Base-by-base conservation (phyloP, 768 basidiomycete species). In the Suillus fuscotomentosus region DNA sequence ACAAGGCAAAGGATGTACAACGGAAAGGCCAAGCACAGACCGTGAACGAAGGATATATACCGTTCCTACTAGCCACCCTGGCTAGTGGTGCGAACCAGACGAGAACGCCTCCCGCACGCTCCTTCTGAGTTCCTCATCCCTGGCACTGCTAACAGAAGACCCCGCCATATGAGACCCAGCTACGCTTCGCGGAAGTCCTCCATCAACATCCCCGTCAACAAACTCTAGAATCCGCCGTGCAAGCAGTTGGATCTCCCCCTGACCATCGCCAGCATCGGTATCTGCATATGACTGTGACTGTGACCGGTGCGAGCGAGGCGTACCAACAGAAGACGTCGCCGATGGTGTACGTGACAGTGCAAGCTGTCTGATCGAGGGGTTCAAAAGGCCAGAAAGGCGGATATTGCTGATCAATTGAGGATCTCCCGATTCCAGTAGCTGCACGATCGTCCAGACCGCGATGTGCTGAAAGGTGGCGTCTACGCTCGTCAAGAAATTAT, bases 381-480 rank as follows among this genome's bases (percentile, higher is more conserved):
- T 85, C 65, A 99, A 82, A 62, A 93, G 80, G 63, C 79, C 83
- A 5, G 97, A 98, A 62, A 79, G 85, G 63, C 94, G 93, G 76
- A 99, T 95, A 79, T 92, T 96, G 77, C 87, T 91, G 65, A 91
- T 91, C 48, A 99, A 81, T 73, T 93, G 90, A 22, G 92, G 90
- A 76, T 99, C 95, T 66, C 94, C 92, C n/a, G 97, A 97, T 75
- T 99, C 97, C 34, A 99, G 83, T 24, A 99, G 80, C 73, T 99
- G 97, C 31, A 98, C 96, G 69, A 99, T 96, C 0, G 97, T 98
- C 97, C 97, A 99, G 51, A 99, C 95, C 41, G 97, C 97, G 67
- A 99, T 99, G 73, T 99, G 97, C 76, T 98, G 96, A 89, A 99
- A 99, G 1, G 97, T 99, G 15, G 94, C 90, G 72, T 99, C 97